Evolutionary conservation across 2,329 filamentous ascomycete species (phyloP), one percentile per base, ranked within the genome.

Genomic region (Talaromyces sp.): DNA sequence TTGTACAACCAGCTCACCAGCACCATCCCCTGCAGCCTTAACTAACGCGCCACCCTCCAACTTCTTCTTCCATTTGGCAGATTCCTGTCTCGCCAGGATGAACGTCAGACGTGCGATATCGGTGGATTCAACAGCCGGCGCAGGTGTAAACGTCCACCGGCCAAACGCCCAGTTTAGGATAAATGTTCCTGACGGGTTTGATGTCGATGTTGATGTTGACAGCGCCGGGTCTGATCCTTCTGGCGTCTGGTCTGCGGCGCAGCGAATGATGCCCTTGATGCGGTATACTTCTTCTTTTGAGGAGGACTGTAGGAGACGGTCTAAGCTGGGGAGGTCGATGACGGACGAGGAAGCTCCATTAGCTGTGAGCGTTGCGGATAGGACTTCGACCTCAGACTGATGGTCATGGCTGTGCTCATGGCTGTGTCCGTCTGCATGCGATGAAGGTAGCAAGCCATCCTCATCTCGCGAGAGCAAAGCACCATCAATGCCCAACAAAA

Each of bases 111-210:
- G 67, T 25, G 78, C 72, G 25, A 77, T 66, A 28, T 72, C 70
- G 42, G 67, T 59, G 4, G 70, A 65, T 28, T 73, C 72, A 3
- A 71, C 69, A 1, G 72, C 78, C 1, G 68, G 65, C 1, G 72
- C 74, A 6, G 85, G 81, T 1, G 92, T 96, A 71, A 93, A 96
- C 0, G 87, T 96, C 93, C 95, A 99, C 32, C 95, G 84, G 0
- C 92, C 92, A 77, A 99, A 99, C 0, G 95, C 95, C 95, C 95
- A 99, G 74, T 99, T 99, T 63, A 99, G 83, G 52, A 99, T 96
- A 72, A 95, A 97, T 22, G 74, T 70, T 1, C 74, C 76, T 1
- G 57, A 15, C 1, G 28, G 19, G 4, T 17, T 13, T 47, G 61
- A 86, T 8, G 52, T 59, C 22, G 62, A 33, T 17, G 58, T 33